Percentiles rank a stretch among this genome's conserved stretches.
These are phyloP conservation scores for Aspergillus felis DNA, from an alignment of 2,329 filamentous ascomycete species.

Conservation along the genomic window DNA sequence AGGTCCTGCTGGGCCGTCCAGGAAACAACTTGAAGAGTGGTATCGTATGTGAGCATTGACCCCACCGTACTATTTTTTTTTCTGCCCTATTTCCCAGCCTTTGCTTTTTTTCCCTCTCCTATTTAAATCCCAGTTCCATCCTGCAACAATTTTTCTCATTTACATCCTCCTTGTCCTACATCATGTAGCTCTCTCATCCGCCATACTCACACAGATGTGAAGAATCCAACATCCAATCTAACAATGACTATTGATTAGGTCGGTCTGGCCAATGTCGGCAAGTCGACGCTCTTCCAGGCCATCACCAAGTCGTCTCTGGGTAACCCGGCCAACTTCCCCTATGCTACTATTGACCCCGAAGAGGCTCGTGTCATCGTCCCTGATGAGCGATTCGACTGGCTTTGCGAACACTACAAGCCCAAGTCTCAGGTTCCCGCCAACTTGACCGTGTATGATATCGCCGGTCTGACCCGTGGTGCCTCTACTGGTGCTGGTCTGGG, in stretches of 20 bases:
- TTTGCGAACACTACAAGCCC: slow-evolving; percentile 93
- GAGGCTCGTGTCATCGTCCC: slow-evolving; percentile 96
- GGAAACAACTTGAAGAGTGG: slow-evolving; percentile 99
- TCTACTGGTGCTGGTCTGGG: slow-evolving; percentile 97
- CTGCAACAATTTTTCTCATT: slow-evolving; percentile 1
- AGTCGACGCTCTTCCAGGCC: slow-evolving; percentile 98
- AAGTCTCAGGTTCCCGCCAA: slow-evolving; percentile 97
- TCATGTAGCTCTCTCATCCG: slow-evolving; percentile 4
- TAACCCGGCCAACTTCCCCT: slow-evolving; percentile 99
- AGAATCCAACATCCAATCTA: slow-evolving; percentile 6
- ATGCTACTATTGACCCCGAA: slow-evolving; percentile 98
- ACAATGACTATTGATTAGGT: slow-evolving; percentile 55
- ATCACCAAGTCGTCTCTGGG: slow-evolving; percentile 97
- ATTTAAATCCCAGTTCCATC: slow-evolving; percentile 2
- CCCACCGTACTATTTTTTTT: slow-evolving; percentile 26
- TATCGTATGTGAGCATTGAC: slow-evolving; percentile 72
- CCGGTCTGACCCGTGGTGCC: slow-evolving; percentile 89
- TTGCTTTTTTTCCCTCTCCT: slow-evolving; percentile 19
- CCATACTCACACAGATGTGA: background rate
- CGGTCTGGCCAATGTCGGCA: slow-evolving; percentile 97
- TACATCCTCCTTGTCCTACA: slow-evolving; percentile 7
- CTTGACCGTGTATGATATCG: slow-evolving; percentile 97
- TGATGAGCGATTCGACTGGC: slow-evolving; percentile 93
- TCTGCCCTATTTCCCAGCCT: slow-evolving; percentile 24
- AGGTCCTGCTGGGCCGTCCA: slow-evolving; percentile 90